A percentile compares a stretch with the other conserved stretches of the same genome.
These are phyloP conservation scores for Aspergillus caelatus DNA, from an alignment of 2,329 filamentous ascomycete genomes.

Conservation along the genomic window DNA sequence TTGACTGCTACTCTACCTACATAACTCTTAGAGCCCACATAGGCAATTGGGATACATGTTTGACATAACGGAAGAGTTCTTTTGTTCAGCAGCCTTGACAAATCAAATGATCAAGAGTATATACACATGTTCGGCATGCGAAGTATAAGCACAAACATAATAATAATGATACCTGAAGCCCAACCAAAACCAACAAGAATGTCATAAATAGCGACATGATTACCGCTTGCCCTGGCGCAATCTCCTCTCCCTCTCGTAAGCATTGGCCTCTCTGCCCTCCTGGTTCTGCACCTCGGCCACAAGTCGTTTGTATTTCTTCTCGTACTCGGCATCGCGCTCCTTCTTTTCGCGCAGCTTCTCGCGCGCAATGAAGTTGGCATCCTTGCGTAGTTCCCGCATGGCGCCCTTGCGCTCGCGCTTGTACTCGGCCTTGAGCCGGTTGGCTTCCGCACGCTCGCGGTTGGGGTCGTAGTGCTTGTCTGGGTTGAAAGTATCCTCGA, in stretches of 20 bases:
- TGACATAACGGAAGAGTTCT: background rate
- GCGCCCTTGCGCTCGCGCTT: slow-evolving; percentile 95
- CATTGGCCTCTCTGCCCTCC: slow-evolving; percentile 83
- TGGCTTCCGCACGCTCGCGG: slow-evolving; percentile 80
- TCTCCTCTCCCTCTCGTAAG: slow-evolving; percentile 84
- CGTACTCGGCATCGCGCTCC: slow-evolving; percentile 88
- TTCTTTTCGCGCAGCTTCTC: slow-evolving; percentile 92
- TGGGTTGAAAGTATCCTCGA: slow-evolving; percentile 93
- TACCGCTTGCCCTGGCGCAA: slow-evolving; percentile 67
- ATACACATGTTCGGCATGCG: slow-evolving; percentile 1
- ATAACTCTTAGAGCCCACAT: background rate
- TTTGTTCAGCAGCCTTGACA: background rate
- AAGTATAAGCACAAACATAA: background rate
- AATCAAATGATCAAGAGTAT: background rate
- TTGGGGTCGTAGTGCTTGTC: slow-evolving; percentile 97
- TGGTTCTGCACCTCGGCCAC: slow-evolving; percentile 95
- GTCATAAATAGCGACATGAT: slow-evolving; percentile 4
- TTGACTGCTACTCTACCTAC: too few relatives aligned
- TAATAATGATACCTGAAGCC: background rate
- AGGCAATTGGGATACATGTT: background rate
- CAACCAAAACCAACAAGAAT: background rate
- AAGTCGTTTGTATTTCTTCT: slow-evolving; percentile 91
- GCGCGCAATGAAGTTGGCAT: slow-evolving; percentile 88
- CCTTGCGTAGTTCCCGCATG: slow-evolving; percentile 90
- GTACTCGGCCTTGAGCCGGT: slow-evolving; percentile 85